phyloP scores from a whole-genome alignment of 2,329 filamentous ascomycete species.

The Phialophora expanda region DNA sequence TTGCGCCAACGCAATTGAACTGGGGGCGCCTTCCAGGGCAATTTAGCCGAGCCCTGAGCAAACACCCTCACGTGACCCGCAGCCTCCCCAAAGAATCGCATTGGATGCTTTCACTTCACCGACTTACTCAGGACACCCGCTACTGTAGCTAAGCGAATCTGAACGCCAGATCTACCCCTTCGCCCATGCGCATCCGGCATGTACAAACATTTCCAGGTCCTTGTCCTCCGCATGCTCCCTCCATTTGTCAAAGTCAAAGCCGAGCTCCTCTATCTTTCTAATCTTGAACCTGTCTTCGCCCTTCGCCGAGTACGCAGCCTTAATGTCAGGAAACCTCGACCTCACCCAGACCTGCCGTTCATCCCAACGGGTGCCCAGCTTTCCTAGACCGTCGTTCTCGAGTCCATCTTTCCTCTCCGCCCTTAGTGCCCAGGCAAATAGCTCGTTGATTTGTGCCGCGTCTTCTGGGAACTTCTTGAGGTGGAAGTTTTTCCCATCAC shows the following conservation, averaged over 20 bases:
- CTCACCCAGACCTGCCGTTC: constrained; percentile 75
- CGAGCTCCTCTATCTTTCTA: constrained; percentile 72
- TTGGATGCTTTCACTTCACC: no score
- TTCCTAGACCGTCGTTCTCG: constrained; percentile 59
- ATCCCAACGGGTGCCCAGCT: constrained; percentile 73
- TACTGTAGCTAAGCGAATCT: neutral
- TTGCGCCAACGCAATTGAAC: neutral
- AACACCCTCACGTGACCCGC: neutral
- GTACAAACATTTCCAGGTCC: constrained; percentile 28
- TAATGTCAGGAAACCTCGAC: constrained; percentile 69
- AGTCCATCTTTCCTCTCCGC: constrained; percentile 48
- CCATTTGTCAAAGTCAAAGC: constrained; percentile 63
- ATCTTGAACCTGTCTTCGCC: constrained; percentile 65
- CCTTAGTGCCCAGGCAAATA: constrained; percentile 51
- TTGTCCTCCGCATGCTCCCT: constrained; percentile 18
- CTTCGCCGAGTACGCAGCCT: constrained; percentile 70
- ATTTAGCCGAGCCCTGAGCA: constrained; percentile 24
- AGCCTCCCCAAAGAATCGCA: no score
- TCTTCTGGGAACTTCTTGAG: constrained; percentile 57
- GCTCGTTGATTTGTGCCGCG: constrained; percentile 52
- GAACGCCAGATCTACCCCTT: neutral
- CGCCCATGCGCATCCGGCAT: constrained; percentile 17
- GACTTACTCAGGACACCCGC: no score
- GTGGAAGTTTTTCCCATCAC: constrained; percentile 55
- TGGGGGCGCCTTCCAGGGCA: neutral